Conservation (phyloP, 108 stramenopile species). For the Aureococcus anophagefferens region DNA sequence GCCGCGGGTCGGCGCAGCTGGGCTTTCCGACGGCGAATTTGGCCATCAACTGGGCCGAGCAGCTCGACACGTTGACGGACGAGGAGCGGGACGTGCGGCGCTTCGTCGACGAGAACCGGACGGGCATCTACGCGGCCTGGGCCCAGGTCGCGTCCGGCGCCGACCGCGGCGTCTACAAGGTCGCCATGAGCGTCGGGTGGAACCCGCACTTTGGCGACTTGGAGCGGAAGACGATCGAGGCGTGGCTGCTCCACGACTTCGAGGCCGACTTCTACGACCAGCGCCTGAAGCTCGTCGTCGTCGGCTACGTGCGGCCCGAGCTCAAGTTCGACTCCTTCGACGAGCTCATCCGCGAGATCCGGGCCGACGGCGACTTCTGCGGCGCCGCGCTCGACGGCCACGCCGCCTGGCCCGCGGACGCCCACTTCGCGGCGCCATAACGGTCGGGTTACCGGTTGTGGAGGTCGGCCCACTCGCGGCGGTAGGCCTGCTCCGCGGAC, state of each 20-base stretch:
- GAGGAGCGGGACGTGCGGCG: constrained; percentile 31
- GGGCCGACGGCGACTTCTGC: constrained; percentile 1
- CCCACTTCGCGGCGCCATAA: too few relatives aligned
- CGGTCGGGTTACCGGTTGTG: too few relatives aligned
- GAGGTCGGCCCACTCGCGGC: not conserved
- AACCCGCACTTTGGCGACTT: constrained; percentile 25
- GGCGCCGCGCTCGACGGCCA: not conserved
- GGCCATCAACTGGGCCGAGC: not conserved
- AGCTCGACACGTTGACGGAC: not conserved
- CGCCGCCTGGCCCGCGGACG: too few relatives aligned
- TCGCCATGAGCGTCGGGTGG: constrained; percentile 46
- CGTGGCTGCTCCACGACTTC: constrained; percentile 41
- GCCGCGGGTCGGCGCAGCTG: constrained; percentile 44
- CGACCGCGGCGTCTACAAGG: constrained; percentile 22
- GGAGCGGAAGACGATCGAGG: constrained; percentile 34
- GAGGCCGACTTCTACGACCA: constrained; percentile 46
- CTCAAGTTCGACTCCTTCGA: constrained; percentile 36
- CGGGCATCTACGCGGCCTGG: constrained; percentile 48
- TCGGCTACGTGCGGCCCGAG: constrained; percentile 45
- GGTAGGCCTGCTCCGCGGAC: not conserved
- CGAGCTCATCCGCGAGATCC: constrained; percentile 6
- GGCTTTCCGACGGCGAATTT: constrained; percentile 51
- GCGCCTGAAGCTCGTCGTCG: constrained; percentile 24
- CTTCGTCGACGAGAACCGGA: constrained; percentile 20
- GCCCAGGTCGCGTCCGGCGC: constrained; percentile 11